A percentile compares a stretch with the other conserved stretches of the same genome.
Evolutionary conservation across 805 yeast genomes (phyloP).

Genomic region (Teunomyces funiuensis): DNA sequence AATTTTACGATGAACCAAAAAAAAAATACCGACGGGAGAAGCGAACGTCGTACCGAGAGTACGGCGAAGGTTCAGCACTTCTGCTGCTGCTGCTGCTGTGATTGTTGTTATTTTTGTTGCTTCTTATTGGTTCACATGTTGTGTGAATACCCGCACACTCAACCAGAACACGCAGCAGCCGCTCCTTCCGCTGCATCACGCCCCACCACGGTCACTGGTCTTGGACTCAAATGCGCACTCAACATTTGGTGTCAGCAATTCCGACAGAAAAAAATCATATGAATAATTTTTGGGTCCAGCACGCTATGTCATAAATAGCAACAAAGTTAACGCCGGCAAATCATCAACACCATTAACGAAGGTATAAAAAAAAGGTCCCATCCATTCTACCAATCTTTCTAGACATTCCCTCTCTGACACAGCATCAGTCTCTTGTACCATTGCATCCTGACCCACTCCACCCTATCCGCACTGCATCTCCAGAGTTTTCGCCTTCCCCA

Average conservation of each 20-base stretch:
- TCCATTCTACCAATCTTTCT: too few relatives aligned
- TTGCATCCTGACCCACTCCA: not conserved
- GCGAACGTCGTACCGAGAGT: too few relatives aligned
- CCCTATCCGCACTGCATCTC: not conserved
- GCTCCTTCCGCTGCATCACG: too few relatives aligned
- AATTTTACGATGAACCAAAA: too few relatives aligned
- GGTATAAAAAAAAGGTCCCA: not conserved
- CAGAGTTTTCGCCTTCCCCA: not conserved
- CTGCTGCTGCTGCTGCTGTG: too few relatives aligned
- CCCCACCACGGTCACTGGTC: not conserved
- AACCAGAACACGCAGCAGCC: too few relatives aligned
- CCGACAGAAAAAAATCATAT: not conserved
- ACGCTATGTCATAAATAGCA: conserved; percentile 3
- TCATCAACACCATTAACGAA: not conserved
- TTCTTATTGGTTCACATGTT: too few relatives aligned
- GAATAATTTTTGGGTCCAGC: conserved; percentile 2
- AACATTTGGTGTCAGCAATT: conserved; percentile 1
- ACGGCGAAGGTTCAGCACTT: too few relatives aligned
- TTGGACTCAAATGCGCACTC: conserved; percentile 1
- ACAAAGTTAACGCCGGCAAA: not conserved
- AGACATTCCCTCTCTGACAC: too few relatives aligned
- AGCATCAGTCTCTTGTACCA: not conserved
- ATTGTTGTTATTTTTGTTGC: too few relatives aligned
- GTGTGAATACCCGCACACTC: too few relatives aligned
- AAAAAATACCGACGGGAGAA: too few relatives aligned